Evolutionary conservation across 2,329 filamentous ascomycete genomes (phyloP), one percentile per base, ranked within the genome.

Genomic region (Xylaria sp.): DNA sequence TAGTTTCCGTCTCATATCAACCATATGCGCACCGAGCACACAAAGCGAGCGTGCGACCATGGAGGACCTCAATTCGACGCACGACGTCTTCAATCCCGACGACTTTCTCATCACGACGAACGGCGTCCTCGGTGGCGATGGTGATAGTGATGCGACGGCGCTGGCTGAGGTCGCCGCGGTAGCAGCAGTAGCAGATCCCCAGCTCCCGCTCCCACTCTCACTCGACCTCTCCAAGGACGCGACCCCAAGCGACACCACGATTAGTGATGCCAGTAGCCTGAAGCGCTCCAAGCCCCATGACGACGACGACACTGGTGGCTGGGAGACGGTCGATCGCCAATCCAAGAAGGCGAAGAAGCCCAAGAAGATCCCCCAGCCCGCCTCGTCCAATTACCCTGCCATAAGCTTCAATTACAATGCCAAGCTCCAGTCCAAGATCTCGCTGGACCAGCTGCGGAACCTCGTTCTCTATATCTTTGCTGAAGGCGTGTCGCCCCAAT

Each of bases 381-480:
- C 85, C 44, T 85, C 84, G 4, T 84, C 81, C 67, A 87, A 86
- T 73, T 91, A 91, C 77, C 89, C 89, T 48, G 80, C 83, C 46
- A 87, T 91, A 71, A 80, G 81, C 23, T 89, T 90, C 73, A 87
- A 87, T 20, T 78, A 83, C 72, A 86, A 84, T 65, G 84, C 86
- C 20, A 86, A 88, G 72, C 81, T 92, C 6, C 85, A 89, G 73
- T 83, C 84, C 69, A 88, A 88, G 79, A 86, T 92, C 77, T 87
- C 87, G 69, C 82, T 92, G 54, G 86, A 85, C 68, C 87, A 89
- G 69, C 78, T 92, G 61, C 89, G 90, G 74, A 87, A 87, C 70
- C 81, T 92, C 51, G 83, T 90, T 31, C 82, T 90, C 11, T 92
- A 92, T 78, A 85, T 92, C 66, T 87, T 91, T 66, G 88, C 90